phyloP scores from a whole-genome alignment of 1,284 basidiomycete species.

The Schizophyllum amplum region DNA sequence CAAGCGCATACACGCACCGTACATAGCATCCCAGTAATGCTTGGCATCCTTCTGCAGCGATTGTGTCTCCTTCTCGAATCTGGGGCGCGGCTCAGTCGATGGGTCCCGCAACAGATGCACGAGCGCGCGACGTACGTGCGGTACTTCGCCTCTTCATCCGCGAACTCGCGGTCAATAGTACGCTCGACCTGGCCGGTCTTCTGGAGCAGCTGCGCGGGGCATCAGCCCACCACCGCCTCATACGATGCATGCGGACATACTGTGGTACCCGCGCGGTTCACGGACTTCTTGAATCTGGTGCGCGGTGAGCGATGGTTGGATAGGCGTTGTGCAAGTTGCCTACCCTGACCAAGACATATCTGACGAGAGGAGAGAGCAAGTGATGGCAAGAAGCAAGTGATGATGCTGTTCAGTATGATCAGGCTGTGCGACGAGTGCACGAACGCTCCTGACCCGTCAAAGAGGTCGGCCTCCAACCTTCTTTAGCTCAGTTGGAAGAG shows the following conservation, averaged over 20 bases:
- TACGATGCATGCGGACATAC: slow-evolving; percentile 27
- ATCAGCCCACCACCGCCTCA: slow-evolving; percentile 8
- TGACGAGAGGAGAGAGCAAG: not conserved
- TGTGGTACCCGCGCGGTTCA: slow-evolving; percentile 90
- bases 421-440: too few species aligned
- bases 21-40: slow-evolving; percentile 91
- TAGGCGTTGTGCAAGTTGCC: slow-evolving; percentile 7
- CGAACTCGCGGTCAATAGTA: slow-evolving; percentile 91
- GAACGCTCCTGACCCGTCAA: too few species aligned
- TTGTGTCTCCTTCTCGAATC: slow-evolving; percentile 91
- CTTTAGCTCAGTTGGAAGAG: not conserved
- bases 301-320: slow-evolving; percentile 5
- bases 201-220: slow-evolving; percentile 65
- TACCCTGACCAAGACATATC: slow-evolving; percentile 40
- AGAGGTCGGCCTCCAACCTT: not conserved
- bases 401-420: not conserved
- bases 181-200: slow-evolving; percentile 97
- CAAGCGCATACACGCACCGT: slow-evolving; percentile 42
- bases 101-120: not conserved
- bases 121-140: slow-evolving; percentile 55
- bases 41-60: slow-evolving; percentile 94
- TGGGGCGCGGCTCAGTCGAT: slow-evolving; percentile 23
- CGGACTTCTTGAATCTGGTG: slow-evolving; percentile 85
- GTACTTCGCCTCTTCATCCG: slow-evolving; percentile 88
- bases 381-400: not conserved